Evolutionary conservation across 306 rosid genomes (phyloP).

Genomic region (Dalbergia cultrata): DNA sequence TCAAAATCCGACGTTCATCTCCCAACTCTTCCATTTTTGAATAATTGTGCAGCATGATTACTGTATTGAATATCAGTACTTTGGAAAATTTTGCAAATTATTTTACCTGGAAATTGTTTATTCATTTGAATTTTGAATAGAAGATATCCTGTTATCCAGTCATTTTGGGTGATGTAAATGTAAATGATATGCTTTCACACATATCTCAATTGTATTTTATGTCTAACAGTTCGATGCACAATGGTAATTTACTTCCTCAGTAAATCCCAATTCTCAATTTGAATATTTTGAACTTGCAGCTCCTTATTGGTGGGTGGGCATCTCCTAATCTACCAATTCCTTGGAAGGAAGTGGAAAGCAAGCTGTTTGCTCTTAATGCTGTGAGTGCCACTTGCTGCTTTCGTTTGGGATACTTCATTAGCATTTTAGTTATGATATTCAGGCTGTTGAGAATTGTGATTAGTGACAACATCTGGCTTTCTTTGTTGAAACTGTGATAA

Average conservation of each 20-base stretch:
- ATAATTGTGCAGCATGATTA: not conserved
- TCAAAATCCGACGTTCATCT: not conserved
- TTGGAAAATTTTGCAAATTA: conserved; percentile 13
- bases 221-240: not conserved
- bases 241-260: conserved; percentile 6
- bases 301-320: conserved; percentile 81
- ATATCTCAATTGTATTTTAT: not conserved
- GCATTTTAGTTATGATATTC: conserved; percentile 29
- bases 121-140: conserved; percentile 9
- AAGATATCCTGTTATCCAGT: not conserved
- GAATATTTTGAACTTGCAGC: conserved; percentile 60
- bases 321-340: conserved; percentile 75
- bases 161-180: not conserved
- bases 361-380: conserved; percentile 90
- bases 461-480: not conserved
- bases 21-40: conserved; percentile 6
- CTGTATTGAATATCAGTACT: not conserved
- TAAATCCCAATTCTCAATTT: conserved; percentile 34
- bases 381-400: conserved; percentile 65
- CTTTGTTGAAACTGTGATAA: conserved; percentile 17
- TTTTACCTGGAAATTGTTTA: conserved; percentile 11
- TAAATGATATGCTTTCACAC: not conserved
- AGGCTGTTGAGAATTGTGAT: conserved; percentile 3
- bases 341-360: conserved; percentile 97
- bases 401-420: conserved; percentile 36